Evolutionary conservation across 2,329 filamentous ascomycete species (phyloP), one percentile per base, ranked within the genome.

Genomic region (Hypoxylon sp.): DNA sequence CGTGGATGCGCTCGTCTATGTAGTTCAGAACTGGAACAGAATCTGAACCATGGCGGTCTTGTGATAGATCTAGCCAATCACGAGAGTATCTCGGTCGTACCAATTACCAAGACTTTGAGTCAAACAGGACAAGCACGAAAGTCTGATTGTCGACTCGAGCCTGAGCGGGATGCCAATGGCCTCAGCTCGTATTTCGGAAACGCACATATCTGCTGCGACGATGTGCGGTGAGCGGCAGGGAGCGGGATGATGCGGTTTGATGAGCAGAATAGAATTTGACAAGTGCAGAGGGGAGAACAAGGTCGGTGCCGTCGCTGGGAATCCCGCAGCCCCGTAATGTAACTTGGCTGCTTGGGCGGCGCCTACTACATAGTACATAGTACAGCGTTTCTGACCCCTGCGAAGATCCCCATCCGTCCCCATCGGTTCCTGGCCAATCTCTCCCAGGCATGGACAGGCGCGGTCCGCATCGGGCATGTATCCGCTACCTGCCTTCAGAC

Each of bases 71-170:
- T 37, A 17, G 24, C 55, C 51, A 55, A 59, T 53, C 48, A 38
- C n/a, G 46, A 50, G 52, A 55, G 38, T 33, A 35, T 40, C 29
- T 41, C 18, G 26, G 49, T 58, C 10, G 43, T 20, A 58, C 49
- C 26, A 56, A 13, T 47, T 42, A 6, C 48, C 50, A 29, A 62
- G 48, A 53, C 48, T 48, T 53, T 54, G 29, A 60, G 60, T 62
- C 49, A 62, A 59, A 62, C 51, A 53, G 42, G n/a, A 7, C n/a
- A 54, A 37, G 24, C 46, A 58, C 43, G 53, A 17, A 11, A 21
- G n/a, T 26, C 17, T 42, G 2, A 23, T 42, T 18, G 17, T 26
- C 35, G 24, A 26, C 21, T 58, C 43, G 24, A n/a, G n/a, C n/a
- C n/a, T 23, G 8, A 20, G 43, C 31, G 27, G 3, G 11, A 26